Base-by-base conservation (phyloP, 495 filamentous ascomycete genomes). In the Viridothelium virens region DNA sequence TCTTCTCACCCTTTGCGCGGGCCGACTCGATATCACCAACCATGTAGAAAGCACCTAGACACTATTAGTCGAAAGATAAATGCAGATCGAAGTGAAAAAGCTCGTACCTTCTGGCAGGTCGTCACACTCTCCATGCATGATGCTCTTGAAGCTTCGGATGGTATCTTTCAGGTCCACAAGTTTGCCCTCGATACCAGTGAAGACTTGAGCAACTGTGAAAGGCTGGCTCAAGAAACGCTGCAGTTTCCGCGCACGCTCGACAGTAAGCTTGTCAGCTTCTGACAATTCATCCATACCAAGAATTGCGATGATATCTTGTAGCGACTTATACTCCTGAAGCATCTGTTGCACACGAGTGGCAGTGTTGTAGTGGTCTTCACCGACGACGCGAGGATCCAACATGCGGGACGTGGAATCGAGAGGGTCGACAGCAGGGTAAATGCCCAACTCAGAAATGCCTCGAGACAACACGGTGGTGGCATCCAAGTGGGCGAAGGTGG, bases 291-390 rank as follows among this genome's bases (percentile, higher is more conserved):
- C 95, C 95, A 97, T 97, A 87, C 94, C 94, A 77, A 97, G 80
- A 90, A 98, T 98, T 82, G 94, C 94, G 85, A 98, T 98, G 86
- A 98, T 98, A 85, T 98, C 94, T 81, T 98, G 94, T 69, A 98
- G 90, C 66, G 93, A 97, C 89, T 97, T 98, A 89, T 98, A 98
- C 86, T 97, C 95, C 83, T 98, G 94, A 79, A 98, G 86, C 84
- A 96, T 97, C 84, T 92, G 90, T 84, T 98, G 94, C 77, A 98
- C 94, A 71, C 86, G 86, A 77, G 88, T 89, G 81, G 94, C 94
- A 73, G 89, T 94, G 50, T 90, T 77, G 87, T 98, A 98, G 86
- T 98, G 94, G 68, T 97, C 94, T 69, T 97, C 83, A 78, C 94
- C 94, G 75, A 98, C 90, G 74, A 98, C 86, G 87, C 93, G 92